Base-by-base conservation (phyloP, 2,329 filamentous ascomycete species). In the Orbilia blumenaviensis region DNA sequence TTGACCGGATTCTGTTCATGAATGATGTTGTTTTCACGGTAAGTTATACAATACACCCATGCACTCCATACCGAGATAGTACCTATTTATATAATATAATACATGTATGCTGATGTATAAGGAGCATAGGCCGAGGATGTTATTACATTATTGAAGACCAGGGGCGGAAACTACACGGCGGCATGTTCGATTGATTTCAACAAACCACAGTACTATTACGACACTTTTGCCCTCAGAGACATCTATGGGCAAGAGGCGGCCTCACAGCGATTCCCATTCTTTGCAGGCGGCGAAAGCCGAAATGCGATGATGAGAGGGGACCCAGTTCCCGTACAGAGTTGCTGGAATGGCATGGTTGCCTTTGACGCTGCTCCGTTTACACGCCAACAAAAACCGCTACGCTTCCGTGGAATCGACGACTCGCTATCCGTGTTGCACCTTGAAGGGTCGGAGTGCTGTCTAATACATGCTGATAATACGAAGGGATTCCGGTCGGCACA, bases 371-470 rank as follows among this genome's bases (percentile, higher is more conserved):
- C 84, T 7, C 87, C 88, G 0, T 89, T 89, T 80, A 85, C 88
- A 69, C 62, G 63, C 3, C 79, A 77, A 23, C 78, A 81, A 1
- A 80, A 82, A 0, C 84, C 84, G 2, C 78, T 92, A 0, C 84
- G 83, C n/a, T 92, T 92, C 82, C 88, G 90, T 8, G 89, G 86
- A 3, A 85, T 91, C 21, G 81, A 87, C 0, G 90, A 92, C 80
- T 86, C 85, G 2, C 86, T 94, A 0, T 88, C 88, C 1, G 80
- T 82, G 6, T 80, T 84, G 25, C 90, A 92, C 80, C 84, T 93
- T 25, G 92, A 94, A 82, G 91, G 86, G n/a, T 91, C 89, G 12
- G 91, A 94, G 82, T 93, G 91, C 84, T 94, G 92, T 82, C 86
- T 94, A 62, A 89, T 92, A 66, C 91, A 92, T 80, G 88, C 88